Conservation (phyloP, 1,139 yeast species). For the Suhomyces coccinellae region DNA sequence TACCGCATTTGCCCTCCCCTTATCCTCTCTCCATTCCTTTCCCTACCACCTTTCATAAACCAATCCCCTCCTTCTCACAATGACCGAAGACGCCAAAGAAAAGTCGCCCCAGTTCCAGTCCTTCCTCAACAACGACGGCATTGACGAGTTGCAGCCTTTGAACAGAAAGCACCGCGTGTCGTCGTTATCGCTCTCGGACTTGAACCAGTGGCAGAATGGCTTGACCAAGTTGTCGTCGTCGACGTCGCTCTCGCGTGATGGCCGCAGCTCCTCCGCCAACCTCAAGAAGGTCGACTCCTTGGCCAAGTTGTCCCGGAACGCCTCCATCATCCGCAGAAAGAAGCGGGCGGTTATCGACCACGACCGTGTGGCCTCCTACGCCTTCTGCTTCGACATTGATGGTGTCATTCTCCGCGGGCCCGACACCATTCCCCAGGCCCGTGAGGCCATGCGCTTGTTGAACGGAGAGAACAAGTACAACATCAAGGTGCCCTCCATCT, state of each 20-base stretch:
- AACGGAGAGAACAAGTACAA: conserved; percentile 78
- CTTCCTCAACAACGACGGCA: conserved; percentile 69
- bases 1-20: conserved; percentile 2
- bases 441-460: conserved; percentile 64
- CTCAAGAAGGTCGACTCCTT: conserved; percentile 52
- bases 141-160: conserved; percentile 62
- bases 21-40: background rate
- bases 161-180: conserved; percentile 65
- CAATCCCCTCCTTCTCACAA: background rate
- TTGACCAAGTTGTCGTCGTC: conserved; percentile 49
- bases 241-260: conserved; percentile 31
- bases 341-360: conserved; percentile 61
- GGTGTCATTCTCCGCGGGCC: conserved; percentile 83
- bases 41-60: background rate
- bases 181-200: conserved; percentile 69
- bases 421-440: conserved; percentile 74
- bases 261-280: conserved; percentile 40
- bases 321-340: conserved; percentile 51
- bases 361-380: conserved; percentile 73
- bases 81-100: conserved; percentile 10
- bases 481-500: conserved; percentile 79
- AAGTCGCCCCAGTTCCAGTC: conserved; percentile 36
- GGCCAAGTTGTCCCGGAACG: conserved; percentile 52
- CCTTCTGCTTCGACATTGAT: conserved; percentile 85
- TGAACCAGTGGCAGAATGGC: conserved; percentile 58